Conservation (phyloP, 148 eudicot genomes). For the Heliamphora exappendiculata region DNA sequence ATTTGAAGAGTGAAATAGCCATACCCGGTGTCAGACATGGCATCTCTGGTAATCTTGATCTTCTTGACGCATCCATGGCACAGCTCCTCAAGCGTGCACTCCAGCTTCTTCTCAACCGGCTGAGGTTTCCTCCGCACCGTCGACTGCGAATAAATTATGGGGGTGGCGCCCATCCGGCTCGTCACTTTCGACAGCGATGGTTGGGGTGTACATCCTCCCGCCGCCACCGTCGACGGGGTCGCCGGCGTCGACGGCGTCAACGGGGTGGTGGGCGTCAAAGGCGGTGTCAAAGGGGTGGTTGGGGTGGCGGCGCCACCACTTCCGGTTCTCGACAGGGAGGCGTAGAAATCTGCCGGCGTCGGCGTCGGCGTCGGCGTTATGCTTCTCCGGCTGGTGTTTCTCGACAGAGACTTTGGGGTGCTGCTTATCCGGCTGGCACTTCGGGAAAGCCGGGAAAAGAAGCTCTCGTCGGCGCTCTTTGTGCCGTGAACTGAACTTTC, state of each 20-base stretch:
- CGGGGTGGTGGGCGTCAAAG: slow-evolving; percentile 12
- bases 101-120: slow-evolving; percentile 52
- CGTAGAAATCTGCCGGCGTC: slow-evolving; percentile 10
- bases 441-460: slow-evolving; percentile 36
- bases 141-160: slow-evolving; percentile 63
- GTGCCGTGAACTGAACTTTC: not conserved
- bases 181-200: slow-evolving; percentile 5
- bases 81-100: slow-evolving; percentile 70
- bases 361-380: slow-evolving; percentile 19
- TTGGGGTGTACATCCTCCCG: too few relatives aligned
- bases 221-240: slow-evolving; percentile 5
- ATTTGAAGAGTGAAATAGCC: not conserved
- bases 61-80: slow-evolving; percentile 67
- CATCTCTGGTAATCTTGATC: slow-evolving; percentile 49
- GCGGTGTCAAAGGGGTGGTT: not conserved
- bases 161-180: slow-evolving; percentile 33
- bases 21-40: slow-evolving; percentile 55
- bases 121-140: slow-evolving; percentile 38
- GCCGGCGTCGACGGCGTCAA: slow-evolving; percentile 4
- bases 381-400: slow-evolving; percentile 21
- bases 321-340: not conserved
- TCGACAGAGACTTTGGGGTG: slow-evolving; percentile 35
- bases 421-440: slow-evolving; percentile 37
- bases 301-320: not conserved
- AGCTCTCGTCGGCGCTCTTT: slow-evolving; percentile 23